Evolutionary conservation across 1,139 yeast species (phyloP).

Genomic region (Trichomonascaceae sp.): DNA sequence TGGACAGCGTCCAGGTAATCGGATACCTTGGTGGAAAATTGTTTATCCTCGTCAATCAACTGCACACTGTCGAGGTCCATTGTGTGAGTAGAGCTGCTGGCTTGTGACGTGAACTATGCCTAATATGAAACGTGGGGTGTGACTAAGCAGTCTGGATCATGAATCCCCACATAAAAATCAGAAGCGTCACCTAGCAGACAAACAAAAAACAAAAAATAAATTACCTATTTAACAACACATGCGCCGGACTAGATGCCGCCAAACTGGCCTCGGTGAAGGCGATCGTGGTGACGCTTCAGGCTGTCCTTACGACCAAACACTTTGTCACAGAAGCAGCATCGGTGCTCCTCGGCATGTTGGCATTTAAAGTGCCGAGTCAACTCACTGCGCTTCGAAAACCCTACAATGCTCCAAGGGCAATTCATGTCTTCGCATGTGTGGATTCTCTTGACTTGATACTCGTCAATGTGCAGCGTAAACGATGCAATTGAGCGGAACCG

Average conservation of each 20-base stretch:
- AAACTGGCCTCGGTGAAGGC: no score
- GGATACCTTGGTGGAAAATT: slow-evolving; percentile 30
- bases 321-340: slow-evolving; percentile 37
- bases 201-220: no score
- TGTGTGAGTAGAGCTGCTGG: no score
- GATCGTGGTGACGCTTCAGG: slow-evolving; percentile 10
- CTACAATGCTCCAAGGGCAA: slow-evolving; percentile 53
- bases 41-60: slow-evolving; percentile 65
- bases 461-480: slow-evolving; percentile 38
- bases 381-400: slow-evolving; percentile 46
- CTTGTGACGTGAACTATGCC: no score
- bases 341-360: slow-evolving; percentile 30
- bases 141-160: no score
- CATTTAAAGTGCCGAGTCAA: slow-evolving; percentile 47
- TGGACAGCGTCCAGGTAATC: slow-evolving; percentile 27
- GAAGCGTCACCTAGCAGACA: no score
- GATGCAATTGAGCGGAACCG: slow-evolving; percentile 30
- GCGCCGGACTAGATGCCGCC: no score
- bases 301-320: slow-evolving; percentile 36
- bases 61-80: no score
- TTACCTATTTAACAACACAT: no score
- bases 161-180: no score
- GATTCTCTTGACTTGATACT: slow-evolving; percentile 28
- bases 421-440: slow-evolving; percentile 39
- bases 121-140: no score